These are phyloP conservation scores for Kitagawia praeruptora DNA, from an alignment of 129 eudicot species.

Conservation along the genomic window DNA sequence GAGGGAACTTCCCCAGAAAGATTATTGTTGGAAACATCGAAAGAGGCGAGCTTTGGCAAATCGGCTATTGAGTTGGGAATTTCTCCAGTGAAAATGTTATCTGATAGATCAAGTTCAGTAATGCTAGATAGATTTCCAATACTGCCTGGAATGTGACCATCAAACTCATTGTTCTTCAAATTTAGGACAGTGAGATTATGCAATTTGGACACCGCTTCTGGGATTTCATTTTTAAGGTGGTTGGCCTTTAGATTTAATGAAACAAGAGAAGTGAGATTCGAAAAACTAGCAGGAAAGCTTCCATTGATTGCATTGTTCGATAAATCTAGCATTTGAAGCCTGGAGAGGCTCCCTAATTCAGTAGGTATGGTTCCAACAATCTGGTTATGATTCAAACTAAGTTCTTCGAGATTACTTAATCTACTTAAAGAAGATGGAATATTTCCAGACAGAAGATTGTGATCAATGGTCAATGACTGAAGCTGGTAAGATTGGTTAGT, in stretches of 20 bases:
- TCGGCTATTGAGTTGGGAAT: slow-evolving; percentile 49
- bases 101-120: slow-evolving; percentile 46
- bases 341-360: slow-evolving; percentile 36
- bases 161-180: slow-evolving; percentile 37
- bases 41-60: slow-evolving; percentile 38
- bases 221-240: slow-evolving; percentile 1
- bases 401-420: slow-evolving; percentile 41
- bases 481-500: slow-evolving; percentile 22
- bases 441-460: slow-evolving; percentile 53
- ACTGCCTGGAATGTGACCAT: slow-evolving; percentile 40
- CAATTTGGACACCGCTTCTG: slow-evolving; percentile 1
- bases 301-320: slow-evolving; percentile 64
- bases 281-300: slow-evolving; percentile 38
- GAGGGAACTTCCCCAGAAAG: slow-evolving; percentile 75
- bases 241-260: slow-evolving; percentile 3
- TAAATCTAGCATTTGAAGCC: slow-evolving; percentile 47
- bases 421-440: slow-evolving; percentile 64
- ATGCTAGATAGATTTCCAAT: slow-evolving; percentile 41
- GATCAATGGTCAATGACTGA: slow-evolving; percentile 53
- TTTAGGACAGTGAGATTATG: slow-evolving; percentile 36
- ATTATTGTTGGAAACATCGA: slow-evolving; percentile 59
- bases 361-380: slow-evolving; percentile 50
- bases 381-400: slow-evolving; percentile 57
- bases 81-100: slow-evolving; percentile 57
- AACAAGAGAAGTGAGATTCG: slow-evolving; percentile 20